A percentile compares a stretch with the other conserved stretches of the same genome.
Conservation (phyloP, 352 stramenopile genomes). For the Globisporangium splendens region DNA sequence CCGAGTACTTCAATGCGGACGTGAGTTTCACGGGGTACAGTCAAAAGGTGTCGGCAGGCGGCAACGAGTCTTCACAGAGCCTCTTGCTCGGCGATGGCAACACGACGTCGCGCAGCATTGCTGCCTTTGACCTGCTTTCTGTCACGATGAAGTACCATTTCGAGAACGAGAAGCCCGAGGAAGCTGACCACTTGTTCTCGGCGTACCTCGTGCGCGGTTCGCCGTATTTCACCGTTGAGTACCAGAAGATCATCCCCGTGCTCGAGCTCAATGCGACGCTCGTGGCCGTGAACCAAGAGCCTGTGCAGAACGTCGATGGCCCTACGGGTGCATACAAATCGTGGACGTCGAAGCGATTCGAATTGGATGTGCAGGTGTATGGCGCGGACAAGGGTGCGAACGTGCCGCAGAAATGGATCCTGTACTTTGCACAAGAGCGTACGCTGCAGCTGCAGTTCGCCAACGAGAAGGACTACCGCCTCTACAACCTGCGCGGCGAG, state of each 20-base stretch:
- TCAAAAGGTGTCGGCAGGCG: slow-evolving; percentile 14
- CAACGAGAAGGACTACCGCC: slow-evolving; percentile 60
- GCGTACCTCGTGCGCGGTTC: slow-evolving; percentile 54
- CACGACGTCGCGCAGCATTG: slow-evolving; percentile 56
- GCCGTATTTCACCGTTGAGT: slow-evolving; percentile 82
- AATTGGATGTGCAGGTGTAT: slow-evolving; percentile 68
- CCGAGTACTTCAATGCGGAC: slow-evolving; percentile 83
- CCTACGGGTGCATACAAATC: slow-evolving; percentile 27
- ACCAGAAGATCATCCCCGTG: slow-evolving; percentile 59
- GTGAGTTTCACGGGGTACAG: slow-evolving; percentile 67
- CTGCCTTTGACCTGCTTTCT: slow-evolving; percentile 63
- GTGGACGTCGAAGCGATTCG: slow-evolving; percentile 60
- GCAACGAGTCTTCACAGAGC: slow-evolving; percentile 13
- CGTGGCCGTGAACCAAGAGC: slow-evolving; percentile 46
- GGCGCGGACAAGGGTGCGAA: slow-evolving; percentile 21
- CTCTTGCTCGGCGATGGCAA: slow-evolving; percentile 58
- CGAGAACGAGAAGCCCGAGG: slow-evolving; percentile 26
- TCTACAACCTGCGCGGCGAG: slow-evolving; percentile 63
- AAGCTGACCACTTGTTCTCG: slow-evolving; percentile 19
- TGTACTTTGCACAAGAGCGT: slow-evolving; percentile 67
- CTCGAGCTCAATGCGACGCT: slow-evolving; percentile 69
- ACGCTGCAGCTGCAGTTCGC: slow-evolving; percentile 66
- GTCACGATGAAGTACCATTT: slow-evolving; percentile 64
- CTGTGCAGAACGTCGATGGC: slow-evolving; percentile 26
- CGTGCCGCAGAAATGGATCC: slow-evolving; percentile 54